Evolutionary conservation across 2,329 filamentous ascomycete genomes (phyloP).

Genomic region (Xylariaceae sp.): DNA sequence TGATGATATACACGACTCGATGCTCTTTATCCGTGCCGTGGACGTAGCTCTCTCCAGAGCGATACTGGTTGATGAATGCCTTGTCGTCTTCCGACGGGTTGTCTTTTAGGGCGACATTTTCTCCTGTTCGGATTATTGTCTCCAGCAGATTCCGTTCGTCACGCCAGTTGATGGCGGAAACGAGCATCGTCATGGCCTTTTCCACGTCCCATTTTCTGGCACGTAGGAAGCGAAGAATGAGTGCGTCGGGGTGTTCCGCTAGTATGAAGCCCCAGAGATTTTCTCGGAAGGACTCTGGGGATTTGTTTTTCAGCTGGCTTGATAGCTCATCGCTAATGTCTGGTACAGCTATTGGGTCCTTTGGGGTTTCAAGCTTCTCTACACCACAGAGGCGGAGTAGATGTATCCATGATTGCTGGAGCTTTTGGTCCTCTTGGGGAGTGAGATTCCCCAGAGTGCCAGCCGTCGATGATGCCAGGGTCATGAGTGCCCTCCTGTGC

Average conservation of each 20-base stretch:
- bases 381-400: constrained; percentile 13
- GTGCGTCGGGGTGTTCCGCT: constrained; percentile 11
- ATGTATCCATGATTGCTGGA: constrained; percentile 14
- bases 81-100: constrained; percentile 8
- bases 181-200: constrained; percentile 12
- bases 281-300: constrained; percentile 3
- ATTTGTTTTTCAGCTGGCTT: neutral
- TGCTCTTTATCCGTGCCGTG: constrained; percentile 7
- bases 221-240: constrained; percentile 15
- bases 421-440: constrained; percentile 9
- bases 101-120: constrained; percentile 4
- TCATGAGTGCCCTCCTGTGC: neutral
- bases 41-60: constrained; percentile 15
- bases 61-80: constrained; percentile 14
- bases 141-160: constrained; percentile 3
- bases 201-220: constrained; percentile 16
- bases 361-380: neutral
- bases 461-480: neutral
- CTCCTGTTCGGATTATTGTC: constrained; percentile 7
- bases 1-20: constrained; percentile 10
- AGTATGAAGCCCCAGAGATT: constrained; percentile 11
- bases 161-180: constrained; percentile 15
- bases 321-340: constrained; percentile 1
- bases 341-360: neutral
- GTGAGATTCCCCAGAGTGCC: constrained; percentile 10